A percentile compares a stretch with the other conserved stretches of the same genome.
phyloP scores from a whole-genome alignment of 2,329 filamentous ascomycete genomes.

The Colletotrichum lindemuthianum region DNA sequence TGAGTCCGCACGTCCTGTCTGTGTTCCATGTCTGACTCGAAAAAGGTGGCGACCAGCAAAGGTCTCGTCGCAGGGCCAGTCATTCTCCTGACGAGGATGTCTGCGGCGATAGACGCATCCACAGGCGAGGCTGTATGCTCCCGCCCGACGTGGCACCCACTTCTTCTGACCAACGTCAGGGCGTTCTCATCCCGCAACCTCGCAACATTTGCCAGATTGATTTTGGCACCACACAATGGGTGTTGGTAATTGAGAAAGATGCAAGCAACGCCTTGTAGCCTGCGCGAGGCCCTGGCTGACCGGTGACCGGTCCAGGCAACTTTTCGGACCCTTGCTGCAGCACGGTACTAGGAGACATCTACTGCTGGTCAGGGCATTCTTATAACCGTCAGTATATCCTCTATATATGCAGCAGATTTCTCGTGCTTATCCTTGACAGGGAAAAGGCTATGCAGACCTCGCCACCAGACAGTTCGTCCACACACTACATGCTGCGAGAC shows the following conservation, averaged over 20 bases:
- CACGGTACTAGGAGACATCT: slow-evolving; percentile 62
- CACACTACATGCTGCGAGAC: slow-evolving; percentile 57
- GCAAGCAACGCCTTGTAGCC: slow-evolving; percentile 47
- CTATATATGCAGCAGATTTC: background rate
- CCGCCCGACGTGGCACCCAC: background rate
- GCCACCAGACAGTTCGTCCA: slow-evolving; percentile 73
- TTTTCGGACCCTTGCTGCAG: slow-evolving; percentile 73
- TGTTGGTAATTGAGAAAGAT: slow-evolving; percentile 84
- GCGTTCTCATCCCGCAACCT: slow-evolving; percentile 67
- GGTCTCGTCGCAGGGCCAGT: slow-evolving; percentile 73
- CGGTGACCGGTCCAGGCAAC: slow-evolving; percentile 66
- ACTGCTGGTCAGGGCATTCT: slow-evolving; percentile 68
- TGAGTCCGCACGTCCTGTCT: slow-evolving; percentile 47
- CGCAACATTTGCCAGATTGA: slow-evolving; percentile 61
- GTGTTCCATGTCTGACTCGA: background rate
- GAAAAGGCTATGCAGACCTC: slow-evolving; percentile 85
- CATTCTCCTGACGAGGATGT: slow-evolving; percentile 44
- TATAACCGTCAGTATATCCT: slow-evolving; percentile 65
- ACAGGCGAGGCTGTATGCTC: slow-evolving; percentile 44
- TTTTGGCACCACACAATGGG: slow-evolving; percentile 65
- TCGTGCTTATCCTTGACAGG: slow-evolving; percentile 56
- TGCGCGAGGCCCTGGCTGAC: too few species aligned
- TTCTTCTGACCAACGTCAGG: slow-evolving; percentile 50
- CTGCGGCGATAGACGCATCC: slow-evolving; percentile 40
- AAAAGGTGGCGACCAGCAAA: slow-evolving; percentile 78